These are phyloP conservation scores for Carex sylvatica DNA, from an alignment of 202 grass and related monocot genomes.

Conservation along the genomic window DNA sequence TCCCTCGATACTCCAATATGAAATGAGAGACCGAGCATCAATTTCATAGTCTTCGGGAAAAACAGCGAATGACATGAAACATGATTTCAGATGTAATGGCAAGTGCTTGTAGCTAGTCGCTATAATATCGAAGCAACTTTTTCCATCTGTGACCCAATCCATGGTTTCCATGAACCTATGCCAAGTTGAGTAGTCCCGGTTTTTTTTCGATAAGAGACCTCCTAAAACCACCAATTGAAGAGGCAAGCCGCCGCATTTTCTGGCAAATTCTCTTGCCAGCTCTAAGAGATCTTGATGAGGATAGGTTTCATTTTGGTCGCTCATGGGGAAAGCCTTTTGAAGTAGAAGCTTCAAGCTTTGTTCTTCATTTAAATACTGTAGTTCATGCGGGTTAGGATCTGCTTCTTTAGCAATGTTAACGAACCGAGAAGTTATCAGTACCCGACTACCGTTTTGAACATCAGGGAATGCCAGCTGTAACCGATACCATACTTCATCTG, in stretches of 20 bases:
- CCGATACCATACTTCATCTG: not conserved
- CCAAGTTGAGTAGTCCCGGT: not conserved
- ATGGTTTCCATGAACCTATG: not conserved
- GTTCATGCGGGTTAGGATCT: not conserved
- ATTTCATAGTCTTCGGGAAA: slow-evolving; percentile 21
- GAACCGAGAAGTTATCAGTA: slow-evolving; percentile 26
- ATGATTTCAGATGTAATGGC: slow-evolving; percentile 38
- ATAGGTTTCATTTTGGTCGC: not conserved
- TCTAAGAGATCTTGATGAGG: not conserved
- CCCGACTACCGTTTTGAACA: slow-evolving; percentile 24
- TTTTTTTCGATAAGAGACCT: not conserved
- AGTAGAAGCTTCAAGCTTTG: slow-evolving; percentile 27
- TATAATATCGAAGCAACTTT: not conserved
- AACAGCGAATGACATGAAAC: slow-evolving; percentile 41
- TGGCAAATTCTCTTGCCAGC: not conserved
- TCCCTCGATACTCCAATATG: slow-evolving; percentile 41
- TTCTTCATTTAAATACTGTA: slow-evolving; percentile 15
- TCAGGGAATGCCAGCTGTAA: slow-evolving; percentile 5
- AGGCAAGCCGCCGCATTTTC: slow-evolving; percentile 20
- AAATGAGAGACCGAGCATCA: slow-evolving; percentile 17
- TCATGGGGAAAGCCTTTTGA: not conserved
- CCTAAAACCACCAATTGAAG: slow-evolving; percentile 20
- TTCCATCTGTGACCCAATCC: not conserved
- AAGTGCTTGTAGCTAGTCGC: slow-evolving; percentile 35
- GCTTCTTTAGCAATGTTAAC: slow-evolving; percentile 13